Percentiles rank a stretch among this genome's conserved stretches.
phyloP scores from a whole-genome alignment of 2,329 filamentous ascomycete genomes.

The Beauveria scarabaeidicola region DNA sequence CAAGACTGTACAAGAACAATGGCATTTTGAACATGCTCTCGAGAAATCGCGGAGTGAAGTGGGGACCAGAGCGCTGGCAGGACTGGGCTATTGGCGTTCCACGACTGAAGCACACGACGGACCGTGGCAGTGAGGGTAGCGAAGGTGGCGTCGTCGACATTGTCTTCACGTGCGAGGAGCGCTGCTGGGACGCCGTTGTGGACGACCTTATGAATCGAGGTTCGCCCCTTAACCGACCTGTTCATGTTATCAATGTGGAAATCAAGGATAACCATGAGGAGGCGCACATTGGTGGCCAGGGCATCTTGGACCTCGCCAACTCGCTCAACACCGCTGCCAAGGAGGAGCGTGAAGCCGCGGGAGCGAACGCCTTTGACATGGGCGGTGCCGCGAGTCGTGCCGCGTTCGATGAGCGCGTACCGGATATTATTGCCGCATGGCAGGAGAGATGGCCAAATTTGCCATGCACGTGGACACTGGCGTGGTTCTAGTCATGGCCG shows the following conservation, averaged over 20 bases:
- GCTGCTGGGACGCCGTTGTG: slow-evolving; percentile 96
- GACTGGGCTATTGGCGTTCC: slow-evolving; percentile 90
- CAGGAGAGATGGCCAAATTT: slow-evolving; percentile 90
- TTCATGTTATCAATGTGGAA: slow-evolving; percentile 97
- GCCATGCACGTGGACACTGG: slow-evolving; percentile 87
- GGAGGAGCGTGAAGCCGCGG: slow-evolving; percentile 63
- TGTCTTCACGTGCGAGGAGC: slow-evolving; percentile 94
- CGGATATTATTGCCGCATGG: slow-evolving; percentile 85
- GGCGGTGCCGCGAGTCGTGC: slow-evolving; percentile 58
- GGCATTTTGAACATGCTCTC: slow-evolving; percentile 94
- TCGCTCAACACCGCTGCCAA: slow-evolving; percentile 71
- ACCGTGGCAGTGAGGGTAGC: slow-evolving; percentile 71
- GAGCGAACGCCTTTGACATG: slow-evolving; percentile 58
- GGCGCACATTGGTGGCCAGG: slow-evolving; percentile 79
- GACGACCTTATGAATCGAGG: slow-evolving; percentile 86
- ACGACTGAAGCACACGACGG: slow-evolving; percentile 63
- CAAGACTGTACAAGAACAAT: slow-evolving; percentile 80
- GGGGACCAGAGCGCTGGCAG: slow-evolving; percentile 94
- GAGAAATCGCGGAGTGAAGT: slow-evolving; percentile 85
- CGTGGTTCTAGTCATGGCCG: slow-evolving; percentile 62
- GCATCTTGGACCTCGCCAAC: slow-evolving; percentile 85
- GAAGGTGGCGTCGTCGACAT: slow-evolving; percentile 88
- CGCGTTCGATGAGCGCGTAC: slow-evolving; percentile 87
- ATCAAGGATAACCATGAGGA: slow-evolving; percentile 99
- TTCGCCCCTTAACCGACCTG: slow-evolving; percentile 77